Percentiles rank a stretch among this genome's conserved stretches.
Evolutionary conservation across 495 filamentous ascomycete species (phyloP).

Genomic region (Penicillium atrosanguineum): DNA sequence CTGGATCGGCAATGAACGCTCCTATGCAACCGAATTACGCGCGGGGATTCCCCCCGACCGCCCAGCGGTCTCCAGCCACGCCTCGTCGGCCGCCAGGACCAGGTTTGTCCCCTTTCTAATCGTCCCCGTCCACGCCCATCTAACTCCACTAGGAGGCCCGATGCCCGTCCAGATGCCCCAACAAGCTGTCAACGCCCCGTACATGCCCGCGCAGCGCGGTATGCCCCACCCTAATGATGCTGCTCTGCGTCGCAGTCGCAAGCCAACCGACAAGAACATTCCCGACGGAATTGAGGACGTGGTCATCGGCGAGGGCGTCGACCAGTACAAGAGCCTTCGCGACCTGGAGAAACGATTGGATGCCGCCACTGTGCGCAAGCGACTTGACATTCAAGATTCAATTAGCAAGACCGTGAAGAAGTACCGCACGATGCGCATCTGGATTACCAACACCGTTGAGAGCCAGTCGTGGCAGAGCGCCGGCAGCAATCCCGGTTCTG

Average conservation of each 20-base stretch:
- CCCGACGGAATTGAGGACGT: conserved; percentile 84
- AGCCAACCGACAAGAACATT: conserved; percentile 91
- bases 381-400: conserved; percentile 83
- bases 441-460: conserved; percentile 94
- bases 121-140: conserved; percentile 10
- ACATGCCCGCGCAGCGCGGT: conserved; percentile 41
- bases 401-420: conserved; percentile 77
- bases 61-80: conserved; percentile 46
- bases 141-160: conserved; percentile 24
- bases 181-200: conserved; percentile 41
- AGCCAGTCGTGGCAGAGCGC: conserved; percentile 83
- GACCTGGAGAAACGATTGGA: conserved; percentile 88
- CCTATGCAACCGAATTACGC: conserved; percentile 46
- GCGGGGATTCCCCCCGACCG: conserved; percentile 41
- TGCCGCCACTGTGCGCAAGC: conserved; percentile 91
- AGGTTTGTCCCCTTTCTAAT: conserved; percentile 32
- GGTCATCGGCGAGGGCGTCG: conserved; percentile 74
- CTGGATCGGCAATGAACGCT: conserved; percentile 37
- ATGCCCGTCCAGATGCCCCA: conserved; percentile 42
- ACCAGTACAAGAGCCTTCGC: conserved; percentile 76
- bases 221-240: conserved; percentile 42
- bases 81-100: conserved; percentile 41
- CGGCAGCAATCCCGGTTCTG: conserved; percentile 43
- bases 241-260: conserved; percentile 73
- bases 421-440: conserved; percentile 83